Evolutionary conservation across 352 stramenopile species (phyloP).

Genomic region (Phytophthora citrophthora): DNA sequence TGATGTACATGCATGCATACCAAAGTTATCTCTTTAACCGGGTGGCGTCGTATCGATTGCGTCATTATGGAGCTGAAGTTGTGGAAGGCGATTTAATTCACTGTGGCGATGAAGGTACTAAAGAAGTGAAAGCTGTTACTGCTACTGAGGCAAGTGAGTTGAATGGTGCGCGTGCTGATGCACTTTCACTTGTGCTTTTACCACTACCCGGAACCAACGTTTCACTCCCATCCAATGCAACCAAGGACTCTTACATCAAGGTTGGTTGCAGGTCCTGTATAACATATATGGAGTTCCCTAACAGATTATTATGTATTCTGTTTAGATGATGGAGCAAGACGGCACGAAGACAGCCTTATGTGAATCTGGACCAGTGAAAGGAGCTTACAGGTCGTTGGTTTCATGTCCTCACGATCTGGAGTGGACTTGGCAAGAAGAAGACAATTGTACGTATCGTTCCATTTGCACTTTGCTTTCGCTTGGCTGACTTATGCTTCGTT

Average conservation of each 20-base stretch:
- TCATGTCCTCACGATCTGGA: conserved; percentile 48
- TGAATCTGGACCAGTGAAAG: conserved; percentile 56
- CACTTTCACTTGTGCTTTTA: conserved; percentile 54
- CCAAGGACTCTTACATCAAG: conserved; percentile 49
- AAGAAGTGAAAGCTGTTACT: conserved; percentile 41
- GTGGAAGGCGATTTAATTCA: conserved; percentile 68
- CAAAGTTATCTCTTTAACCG: conserved; percentile 82
- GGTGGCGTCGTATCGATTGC: conserved; percentile 61
- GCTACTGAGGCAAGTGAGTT: conserved; percentile 44
- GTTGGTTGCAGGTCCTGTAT: conserved; percentile 25
- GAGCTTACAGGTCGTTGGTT: conserved; percentile 63
- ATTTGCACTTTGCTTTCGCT: no score
- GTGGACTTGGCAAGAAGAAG: conserved; percentile 42
- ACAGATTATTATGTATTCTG: conserved; percentile 2
- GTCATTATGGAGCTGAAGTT: conserved; percentile 38
- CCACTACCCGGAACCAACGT: conserved; percentile 68
- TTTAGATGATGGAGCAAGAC: conserved; percentile 56
- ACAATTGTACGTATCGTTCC: conserved; percentile 19
- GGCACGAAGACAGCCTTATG: conserved; percentile 47
- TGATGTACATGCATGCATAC: conserved; percentile 83
- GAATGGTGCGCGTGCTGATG: conserved; percentile 34
- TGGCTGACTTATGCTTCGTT: neutral
- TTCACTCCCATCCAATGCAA: conserved; percentile 48
- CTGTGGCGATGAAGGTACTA: conserved; percentile 16
- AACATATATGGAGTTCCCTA: neutral